Base-by-base conservation (phyloP, 371 early-diverging fungal species). In the Gilbertella persicaria region DNA sequence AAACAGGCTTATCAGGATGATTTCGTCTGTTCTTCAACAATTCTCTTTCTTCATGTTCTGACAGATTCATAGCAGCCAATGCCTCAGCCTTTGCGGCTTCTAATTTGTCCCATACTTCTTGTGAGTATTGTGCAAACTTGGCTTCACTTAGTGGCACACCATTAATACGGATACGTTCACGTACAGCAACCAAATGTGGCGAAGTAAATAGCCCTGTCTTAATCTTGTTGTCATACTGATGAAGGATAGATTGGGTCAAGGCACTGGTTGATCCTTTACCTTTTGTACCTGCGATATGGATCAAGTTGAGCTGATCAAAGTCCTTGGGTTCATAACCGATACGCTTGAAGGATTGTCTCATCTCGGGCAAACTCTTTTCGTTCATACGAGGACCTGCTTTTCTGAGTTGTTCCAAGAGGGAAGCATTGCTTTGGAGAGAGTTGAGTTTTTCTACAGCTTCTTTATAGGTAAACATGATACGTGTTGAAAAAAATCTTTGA, bases 151-250 rank as follows among this genome's bases (percentile, higher is more conserved):
- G 68, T 4, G 97, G 95, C 17, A 46, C 64, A 0, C 97, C 97
- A 63, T 96, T 81, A 66, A 97, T 91, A 39, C 95, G 81, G 50
- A 98, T 96, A 24, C 99, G 83, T 66, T 98, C 99, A 24, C 96
- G 86, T 12, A 93, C 96, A 48, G 93, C 86, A 37, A 91, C 81
- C 58, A 98, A 61, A 63, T 98, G 98, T 16, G 98, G 98, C 0
- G 96, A 95, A 6, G 97, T 95, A 62, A 85, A 98, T 33, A 96
- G 66, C 57, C 90, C 90, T 4, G 89, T 79, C 59, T 80, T 69
- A 54, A 86, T 37, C 60, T 61, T 37, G 1, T 58, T 58, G 24
- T 64, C 58, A 35, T 52, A 71, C 25, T 75, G 60, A 25, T 78
- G 71, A 29, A 94, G 70, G 19, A 91, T 78, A 13, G 88, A 82